Evolutionary conservation across 148 eudicot genomes (phyloP), one percentile per base, ranked within the genome.

Genomic region (Diospyros lotus): DNA sequence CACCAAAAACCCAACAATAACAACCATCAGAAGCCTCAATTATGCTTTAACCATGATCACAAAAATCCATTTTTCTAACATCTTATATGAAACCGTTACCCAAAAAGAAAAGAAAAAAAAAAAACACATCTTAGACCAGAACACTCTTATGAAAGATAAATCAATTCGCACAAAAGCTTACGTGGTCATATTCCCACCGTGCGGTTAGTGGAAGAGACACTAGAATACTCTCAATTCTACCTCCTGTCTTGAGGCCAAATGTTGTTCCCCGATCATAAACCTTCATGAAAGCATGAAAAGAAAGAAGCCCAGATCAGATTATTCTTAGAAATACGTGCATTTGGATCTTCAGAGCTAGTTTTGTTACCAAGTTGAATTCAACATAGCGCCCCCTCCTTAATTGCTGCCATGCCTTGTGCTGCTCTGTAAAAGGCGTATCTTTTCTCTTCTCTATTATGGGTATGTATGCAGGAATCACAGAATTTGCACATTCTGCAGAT

Each of bases 171-270:
- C 41, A 77, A 66, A 60, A n/a, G 61, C 90, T 90, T 83, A 95
- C 97, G 78, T 92, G 99, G 81, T 90, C 96, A 66, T 95, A 95
- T 78, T 95, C 99, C 99, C 99, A 95, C 38, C 99, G 94, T 58
- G 94, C 90, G 71, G 85, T 81, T 58, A 95, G 83, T 50, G 97
- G 99, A 79, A 92, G 92, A 66, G 98, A 95, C 68, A 95, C 98
- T 68, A 95, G 85, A 76, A 95, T 92, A 78, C 99, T 92, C 82
- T 95, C 97, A 72, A 95, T 95, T 69, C 98, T 80, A 40, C 98
- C 98, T 68, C 98, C 98, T 4, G 98, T 95, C 82, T 95, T 95
- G 75, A 95, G 90, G 58, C 98, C 98, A 72, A 95, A 95, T 70
- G 97, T 95, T 65, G 99, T 95, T 76, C 99, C 97, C 65, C 99